Evolutionary conservation across 2,329 filamentous ascomycete species (phyloP).

Genomic region (Parascedosporium putredinis): DNA sequence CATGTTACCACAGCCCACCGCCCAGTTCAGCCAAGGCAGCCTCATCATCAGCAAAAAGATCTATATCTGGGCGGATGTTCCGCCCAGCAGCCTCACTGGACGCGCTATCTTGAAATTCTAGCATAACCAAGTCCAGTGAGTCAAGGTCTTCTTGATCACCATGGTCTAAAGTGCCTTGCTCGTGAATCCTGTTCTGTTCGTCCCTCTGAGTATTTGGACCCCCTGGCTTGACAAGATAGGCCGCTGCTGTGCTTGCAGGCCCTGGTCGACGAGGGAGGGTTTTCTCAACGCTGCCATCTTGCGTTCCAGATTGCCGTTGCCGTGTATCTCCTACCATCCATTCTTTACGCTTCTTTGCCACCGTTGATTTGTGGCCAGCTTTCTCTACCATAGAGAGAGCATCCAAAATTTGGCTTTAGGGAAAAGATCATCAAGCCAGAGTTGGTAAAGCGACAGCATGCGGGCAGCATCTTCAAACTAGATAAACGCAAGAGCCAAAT

Average conservation of each 20-base stretch:
- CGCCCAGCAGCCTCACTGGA: conserved; percentile 9
- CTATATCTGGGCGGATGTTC: conserved; percentile 12
- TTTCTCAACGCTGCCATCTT: too few relatives aligned
- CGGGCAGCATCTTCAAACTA: conserved; percentile 76
- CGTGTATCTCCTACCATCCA: conserved; percentile 75
- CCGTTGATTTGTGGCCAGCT: conserved; percentile 70
- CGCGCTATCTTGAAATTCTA: conserved; percentile 29
- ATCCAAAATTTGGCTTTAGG: conserved; percentile 91
- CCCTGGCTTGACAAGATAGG: too few relatives aligned
- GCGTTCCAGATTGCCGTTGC: too few relatives aligned
- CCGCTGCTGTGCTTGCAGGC: too few relatives aligned
- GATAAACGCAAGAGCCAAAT: background rate
- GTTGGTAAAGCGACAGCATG: conserved; percentile 81
- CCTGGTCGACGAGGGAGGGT: too few relatives aligned
- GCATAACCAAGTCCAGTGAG: conserved; percentile 42
- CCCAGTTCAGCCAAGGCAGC: conserved; percentile 59
- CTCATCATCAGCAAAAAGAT: conserved; percentile 51
- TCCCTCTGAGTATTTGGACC: too few relatives aligned
- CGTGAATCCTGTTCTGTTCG: too few relatives aligned
- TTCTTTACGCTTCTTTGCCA: conserved; percentile 63
- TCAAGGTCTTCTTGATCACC: conserved; percentile 28
- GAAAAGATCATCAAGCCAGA: conserved; percentile 95
- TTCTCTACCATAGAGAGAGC: conserved; percentile 87
- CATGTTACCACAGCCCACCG: conserved; percentile 37
- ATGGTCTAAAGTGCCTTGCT: background rate